Conservation (phyloP, 441 rosid species). For the Adansonia rubrostipa region DNA sequence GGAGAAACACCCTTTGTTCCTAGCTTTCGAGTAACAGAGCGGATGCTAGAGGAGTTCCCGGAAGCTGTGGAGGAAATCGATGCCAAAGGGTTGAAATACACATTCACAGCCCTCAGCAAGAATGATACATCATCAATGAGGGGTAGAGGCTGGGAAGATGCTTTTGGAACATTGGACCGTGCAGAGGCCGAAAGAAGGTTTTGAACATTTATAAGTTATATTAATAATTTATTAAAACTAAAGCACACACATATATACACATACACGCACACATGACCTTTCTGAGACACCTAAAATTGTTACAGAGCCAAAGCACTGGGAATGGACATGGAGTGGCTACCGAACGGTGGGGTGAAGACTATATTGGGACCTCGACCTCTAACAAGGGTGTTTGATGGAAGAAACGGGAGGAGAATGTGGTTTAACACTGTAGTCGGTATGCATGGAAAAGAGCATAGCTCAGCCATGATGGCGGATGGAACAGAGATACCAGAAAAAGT, state of each 20-base stretch:
- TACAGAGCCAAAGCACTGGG: slow-evolving; percentile 52
- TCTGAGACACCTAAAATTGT: background rate
- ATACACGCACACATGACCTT: background rate
- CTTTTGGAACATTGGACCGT: slow-evolving; percentile 56
- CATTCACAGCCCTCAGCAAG: slow-evolving; percentile 47
- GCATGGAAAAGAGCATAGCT: slow-evolving; percentile 68
- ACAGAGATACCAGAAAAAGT: slow-evolving; percentile 50
- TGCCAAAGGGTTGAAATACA: slow-evolving; percentile 55
- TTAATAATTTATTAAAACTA: background rate
- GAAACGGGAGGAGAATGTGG: slow-evolving; percentile 78
- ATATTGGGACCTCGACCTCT: slow-evolving; percentile 45
- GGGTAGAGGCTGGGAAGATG: slow-evolving; percentile 73
- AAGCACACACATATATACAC: background rate
- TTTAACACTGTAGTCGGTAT: slow-evolving; percentile 64
- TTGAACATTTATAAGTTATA: background rate
- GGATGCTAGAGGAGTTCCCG: slow-evolving; percentile 58
- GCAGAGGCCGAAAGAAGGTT: slow-evolving; percentile 58
- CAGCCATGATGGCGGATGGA: slow-evolving; percentile 63
- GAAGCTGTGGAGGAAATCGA: slow-evolving; percentile 61
- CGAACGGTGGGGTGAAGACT: slow-evolving; percentile 53
- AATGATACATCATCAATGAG: slow-evolving; percentile 56
- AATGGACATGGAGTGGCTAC: slow-evolving; percentile 67
- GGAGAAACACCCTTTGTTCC: slow-evolving; percentile 79
- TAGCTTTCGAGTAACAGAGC: slow-evolving; percentile 57
- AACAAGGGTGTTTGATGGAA: slow-evolving; percentile 66